Evolutionary conservation across 2,329 filamentous ascomycete genomes (phyloP).

Genomic region (Penicillium digitatum): DNA sequence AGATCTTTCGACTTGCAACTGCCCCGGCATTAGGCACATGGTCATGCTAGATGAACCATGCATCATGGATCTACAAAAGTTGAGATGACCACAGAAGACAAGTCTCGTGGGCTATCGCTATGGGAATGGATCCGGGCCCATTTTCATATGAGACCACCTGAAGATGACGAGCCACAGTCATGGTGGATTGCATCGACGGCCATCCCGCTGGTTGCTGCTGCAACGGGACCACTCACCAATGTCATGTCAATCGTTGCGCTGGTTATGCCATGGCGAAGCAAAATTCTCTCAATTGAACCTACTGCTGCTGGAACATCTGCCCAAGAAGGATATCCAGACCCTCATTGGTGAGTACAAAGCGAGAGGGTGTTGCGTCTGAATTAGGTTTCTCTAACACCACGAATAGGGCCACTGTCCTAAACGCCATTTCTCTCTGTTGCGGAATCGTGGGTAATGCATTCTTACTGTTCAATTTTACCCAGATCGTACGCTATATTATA

Average conservation of each 20-base stretch:
- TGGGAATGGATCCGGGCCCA: slow-evolving; percentile 22
- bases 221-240: slow-evolving; percentile 80
- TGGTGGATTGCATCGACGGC: slow-evolving; percentile 53
- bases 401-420: slow-evolving; percentile 65
- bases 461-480: slow-evolving; percentile 81
- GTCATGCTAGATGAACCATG: slow-evolving; percentile 13
- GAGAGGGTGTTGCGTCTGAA: neutral
- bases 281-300: slow-evolving; percentile 44
- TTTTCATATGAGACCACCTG: slow-evolving; percentile 37
- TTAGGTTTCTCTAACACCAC: neutral
- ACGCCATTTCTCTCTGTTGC: slow-evolving; percentile 70
- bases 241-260: slow-evolving; percentile 82
- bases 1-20: neutral
- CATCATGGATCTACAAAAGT: slow-evolving; percentile 13
- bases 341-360: slow-evolving; percentile 56
- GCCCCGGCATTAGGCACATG: neutral
- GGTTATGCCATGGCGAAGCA: slow-evolving; percentile 69
- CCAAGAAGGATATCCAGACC: slow-evolving; percentile 61
- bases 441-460: slow-evolving; percentile 77
- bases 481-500: slow-evolving; percentile 71
- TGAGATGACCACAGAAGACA: neutral
- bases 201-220: slow-evolving; percentile 75
- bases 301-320: slow-evolving; percentile 48
- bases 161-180: slow-evolving; percentile 44
- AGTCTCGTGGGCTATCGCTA: slow-evolving; percentile 2